Base-by-base conservation (phyloP, 1,139 yeast species). In the Protomyces inundatus region DNA sequence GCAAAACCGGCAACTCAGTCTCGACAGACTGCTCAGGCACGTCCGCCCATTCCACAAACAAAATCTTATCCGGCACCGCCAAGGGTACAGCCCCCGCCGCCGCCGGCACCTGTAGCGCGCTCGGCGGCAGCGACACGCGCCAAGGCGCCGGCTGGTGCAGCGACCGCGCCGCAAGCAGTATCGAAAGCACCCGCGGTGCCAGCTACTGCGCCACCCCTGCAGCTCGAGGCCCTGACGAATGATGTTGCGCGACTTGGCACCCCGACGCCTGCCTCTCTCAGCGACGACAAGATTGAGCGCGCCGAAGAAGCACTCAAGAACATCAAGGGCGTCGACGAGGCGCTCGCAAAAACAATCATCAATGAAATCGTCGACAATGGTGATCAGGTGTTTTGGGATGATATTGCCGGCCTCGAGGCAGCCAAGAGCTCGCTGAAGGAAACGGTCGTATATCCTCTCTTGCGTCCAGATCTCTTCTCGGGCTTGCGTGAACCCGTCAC, bases 321-420 rank as follows among this genome's bases (percentile, higher is more conserved):
- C 32, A 70, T 77, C 45, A 72, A 74, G 12, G 79, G 80, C 2
- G 81, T 84, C 3, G 88, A 84, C 67, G 85, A 83, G 66, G 77
- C 77, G 53, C 90, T 93, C 6, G 96, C 95, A 40, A 83, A 83
- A 75, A 97, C 90, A 73, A 93, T 93, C 61, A 79, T 93, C 68
- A 88, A 88, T 69, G 98, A 93, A 73, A 90, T 93, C 69, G 95
- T 91, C 5, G 90, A 90, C 6, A 89, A 87, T 67, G 98, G 98
- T 6, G 98, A 93, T 74, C 95, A 90, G 71, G 98, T 93, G 1
- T 89, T 84, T 72, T 93, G 98, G 98, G 95, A 87, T 55, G 98
- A 93, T 73, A 90, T 93, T 69, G 97, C 97, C 0, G 98, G 98
- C 0, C 77, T 93, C 48, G 97, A 90, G 67, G 82, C 83, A 14